phyloP scores from a whole-genome alignment of 306 rosid genomes.

The Glycine latifolia region DNA sequence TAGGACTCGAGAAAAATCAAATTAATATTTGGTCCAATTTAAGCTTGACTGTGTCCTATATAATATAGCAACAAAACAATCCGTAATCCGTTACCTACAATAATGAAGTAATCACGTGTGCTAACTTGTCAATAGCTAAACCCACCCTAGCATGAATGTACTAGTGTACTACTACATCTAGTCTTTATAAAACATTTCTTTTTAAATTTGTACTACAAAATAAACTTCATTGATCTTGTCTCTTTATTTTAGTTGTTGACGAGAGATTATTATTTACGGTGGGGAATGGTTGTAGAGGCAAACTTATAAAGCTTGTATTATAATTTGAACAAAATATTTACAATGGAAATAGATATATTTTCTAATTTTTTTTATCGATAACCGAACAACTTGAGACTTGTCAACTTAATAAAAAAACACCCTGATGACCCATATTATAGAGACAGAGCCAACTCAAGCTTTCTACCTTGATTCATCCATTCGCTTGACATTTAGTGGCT shows the following conservation, averaged over 20 bases:
- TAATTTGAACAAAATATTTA: slow-evolving; percentile 43
- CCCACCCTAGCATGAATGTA: neutral
- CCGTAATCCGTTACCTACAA: neutral
- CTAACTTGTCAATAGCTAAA: neutral
- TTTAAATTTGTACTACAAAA: neutral
- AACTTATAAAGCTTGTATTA: slow-evolving; percentile 40
- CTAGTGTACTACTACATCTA: neutral
- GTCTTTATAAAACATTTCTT: no score
- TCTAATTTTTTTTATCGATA: neutral
- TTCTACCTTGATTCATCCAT: neutral
- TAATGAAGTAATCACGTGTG: slow-evolving; percentile 27
- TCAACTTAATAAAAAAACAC: slow-evolving; percentile 19
- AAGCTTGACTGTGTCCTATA: neutral
- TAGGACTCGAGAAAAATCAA: neutral
- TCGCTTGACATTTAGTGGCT: slow-evolving; percentile 34
- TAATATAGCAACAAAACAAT: neutral
- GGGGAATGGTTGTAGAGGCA: neutral
- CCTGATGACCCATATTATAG: slow-evolving; percentile 34
- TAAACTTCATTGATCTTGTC: neutral
- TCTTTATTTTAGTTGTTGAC: neutral
- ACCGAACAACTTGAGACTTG: slow-evolving; percentile 15
- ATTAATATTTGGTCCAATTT: neutral
- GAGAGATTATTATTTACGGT: neutral
- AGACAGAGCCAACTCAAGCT: slow-evolving; percentile 14
- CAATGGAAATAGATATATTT: slow-evolving; percentile 29